Conservation (phyloP, 345 rosid species). For the Erodium maritimum region DNA sequence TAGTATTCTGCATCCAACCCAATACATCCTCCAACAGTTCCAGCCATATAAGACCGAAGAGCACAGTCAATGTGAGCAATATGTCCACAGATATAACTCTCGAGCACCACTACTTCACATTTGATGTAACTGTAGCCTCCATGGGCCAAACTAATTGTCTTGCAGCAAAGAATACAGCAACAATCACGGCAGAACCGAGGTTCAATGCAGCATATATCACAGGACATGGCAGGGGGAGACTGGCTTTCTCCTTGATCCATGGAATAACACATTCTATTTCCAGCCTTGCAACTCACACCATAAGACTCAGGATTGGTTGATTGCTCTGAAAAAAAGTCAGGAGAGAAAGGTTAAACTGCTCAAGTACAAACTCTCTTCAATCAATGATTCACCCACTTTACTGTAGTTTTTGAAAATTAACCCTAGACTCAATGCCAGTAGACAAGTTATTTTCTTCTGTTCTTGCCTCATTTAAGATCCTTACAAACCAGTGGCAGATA, state of each 20-base stretch:
- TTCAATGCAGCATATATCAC: slow-evolving; percentile 78
- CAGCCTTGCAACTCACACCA: slow-evolving; percentile 49
- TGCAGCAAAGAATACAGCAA: slow-evolving; percentile 76
- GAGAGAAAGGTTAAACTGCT: too few species aligned
- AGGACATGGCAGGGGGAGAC: slow-evolving; percentile 33
- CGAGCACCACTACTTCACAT: slow-evolving; percentile 51
- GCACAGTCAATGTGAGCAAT: slow-evolving; percentile 84
- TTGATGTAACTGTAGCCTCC: slow-evolving; percentile 57
- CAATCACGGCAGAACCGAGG: slow-evolving; percentile 65
- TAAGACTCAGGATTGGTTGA: slow-evolving; percentile 21
- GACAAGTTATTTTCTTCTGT: too few species aligned
- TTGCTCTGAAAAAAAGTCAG: slow-evolving; percentile 18
- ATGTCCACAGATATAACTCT: slow-evolving; percentile 56
- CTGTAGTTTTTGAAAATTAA: too few species aligned
- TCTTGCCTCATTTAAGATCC: too few species aligned
- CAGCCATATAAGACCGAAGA: slow-evolving; percentile 75
- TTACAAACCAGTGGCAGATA: too few species aligned
- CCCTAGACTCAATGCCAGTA: too few species aligned
- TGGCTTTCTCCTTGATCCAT: slow-evolving; percentile 21
- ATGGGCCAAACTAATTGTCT: slow-evolving; percentile 30
- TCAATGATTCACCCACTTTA: too few species aligned
- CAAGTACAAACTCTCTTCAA: too few species aligned
- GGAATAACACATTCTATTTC: slow-evolving; percentile 52
- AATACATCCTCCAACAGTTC: slow-evolving; percentile 71
- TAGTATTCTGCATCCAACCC: slow-evolving; percentile 85